phyloP scores from a whole-genome alignment of 2,329 filamentous ascomycete species.

The Tolypocladium capitatum region DNA sequence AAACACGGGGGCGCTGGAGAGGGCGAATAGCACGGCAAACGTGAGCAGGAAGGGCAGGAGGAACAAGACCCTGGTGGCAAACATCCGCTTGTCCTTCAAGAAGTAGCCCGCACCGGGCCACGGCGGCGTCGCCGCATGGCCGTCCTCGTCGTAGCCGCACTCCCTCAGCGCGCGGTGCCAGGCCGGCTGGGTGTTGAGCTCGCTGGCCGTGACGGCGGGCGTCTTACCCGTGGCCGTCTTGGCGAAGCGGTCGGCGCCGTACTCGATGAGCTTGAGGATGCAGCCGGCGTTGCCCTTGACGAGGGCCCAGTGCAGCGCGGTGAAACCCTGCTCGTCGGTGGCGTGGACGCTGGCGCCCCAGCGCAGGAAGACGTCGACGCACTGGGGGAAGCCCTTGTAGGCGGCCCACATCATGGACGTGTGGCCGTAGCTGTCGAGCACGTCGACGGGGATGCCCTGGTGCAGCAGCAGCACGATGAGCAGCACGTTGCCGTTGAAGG shows the following conservation, averaged over 20 bases:
- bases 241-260: constrained; percentile 85
- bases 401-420: constrained; percentile 97
- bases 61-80: constrained; percentile 80
- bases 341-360: constrained; percentile 94
- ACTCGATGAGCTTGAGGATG: constrained; percentile 89
- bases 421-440: constrained; percentile 78
- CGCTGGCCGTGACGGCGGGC: constrained; percentile 68
- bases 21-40: constrained; percentile 54
- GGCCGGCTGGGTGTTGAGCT: constrained; percentile 73
- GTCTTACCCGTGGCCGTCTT: constrained; percentile 86
- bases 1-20: constrained; percentile 63
- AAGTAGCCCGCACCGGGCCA: constrained; percentile 63
- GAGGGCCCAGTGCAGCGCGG: constrained; percentile 88
- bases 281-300: constrained; percentile 85
- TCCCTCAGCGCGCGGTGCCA: constrained; percentile 77
- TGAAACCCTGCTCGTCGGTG: constrained; percentile 83
- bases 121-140: constrained; percentile 52
- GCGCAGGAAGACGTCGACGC: constrained; percentile 80
- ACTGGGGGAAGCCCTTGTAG: constrained; percentile 89
- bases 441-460: constrained; percentile 89
- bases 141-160: constrained; percentile 71
- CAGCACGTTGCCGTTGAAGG: constrained; percentile 90
- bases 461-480: constrained; percentile 81
- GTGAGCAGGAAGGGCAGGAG: constrained; percentile 74
- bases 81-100: constrained; percentile 61